A percentile compares a stretch with the other conserved stretches of the same genome.
Conservation (phyloP, 2,329 filamentous ascomycete species). For the Nannizzia gypsea region DNA sequence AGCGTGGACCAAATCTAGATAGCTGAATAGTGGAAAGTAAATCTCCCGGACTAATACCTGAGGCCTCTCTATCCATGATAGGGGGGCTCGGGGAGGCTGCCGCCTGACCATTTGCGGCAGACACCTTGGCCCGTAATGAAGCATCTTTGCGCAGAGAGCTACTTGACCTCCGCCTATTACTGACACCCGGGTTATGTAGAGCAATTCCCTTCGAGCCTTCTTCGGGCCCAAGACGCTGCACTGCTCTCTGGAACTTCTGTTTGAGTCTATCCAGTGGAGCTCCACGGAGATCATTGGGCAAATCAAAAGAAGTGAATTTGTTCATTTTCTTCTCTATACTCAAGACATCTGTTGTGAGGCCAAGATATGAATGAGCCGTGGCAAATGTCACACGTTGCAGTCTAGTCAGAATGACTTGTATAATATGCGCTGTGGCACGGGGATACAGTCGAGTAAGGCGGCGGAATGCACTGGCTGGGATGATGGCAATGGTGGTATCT, state of each 20-base stretch:
- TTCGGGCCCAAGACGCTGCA: slow-evolving; percentile 67
- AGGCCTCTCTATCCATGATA: slow-evolving; percentile 23
- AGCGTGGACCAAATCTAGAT: slow-evolving; percentile 47
- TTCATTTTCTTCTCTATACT: slow-evolving; percentile 91
- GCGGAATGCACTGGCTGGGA: slow-evolving; percentile 89
- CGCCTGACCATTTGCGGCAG: slow-evolving; percentile 27
- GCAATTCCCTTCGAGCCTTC: slow-evolving; percentile 88
- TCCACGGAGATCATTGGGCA: slow-evolving; percentile 82
- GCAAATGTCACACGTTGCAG: slow-evolving; percentile 89
- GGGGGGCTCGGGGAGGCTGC: slow-evolving; percentile 18
- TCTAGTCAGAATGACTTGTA: slow-evolving; percentile 90
- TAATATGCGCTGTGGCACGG: slow-evolving; percentile 91
- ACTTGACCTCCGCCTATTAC: slow-evolving; percentile 58
- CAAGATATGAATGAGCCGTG: slow-evolving; percentile 88
- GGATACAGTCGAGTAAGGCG: slow-evolving; percentile 88
- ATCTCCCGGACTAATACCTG: slow-evolving; percentile 59
- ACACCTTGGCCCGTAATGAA: slow-evolving; percentile 53
- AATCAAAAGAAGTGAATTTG: slow-evolving; percentile 77
- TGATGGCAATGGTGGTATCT: slow-evolving; percentile 96
- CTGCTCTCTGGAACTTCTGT: slow-evolving; percentile 79
- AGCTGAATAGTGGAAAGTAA: slow-evolving; percentile 66
- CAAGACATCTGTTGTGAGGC: slow-evolving; percentile 79
- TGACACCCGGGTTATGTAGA: slow-evolving; percentile 64
- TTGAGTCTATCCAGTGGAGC: slow-evolving; percentile 73
- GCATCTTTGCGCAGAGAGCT: slow-evolving; percentile 69